Evolutionary conservation across 352 stramenopile species (phyloP), one percentile per base, ranked within the genome.

Genomic region (Globisporangium cederbergense): DNA sequence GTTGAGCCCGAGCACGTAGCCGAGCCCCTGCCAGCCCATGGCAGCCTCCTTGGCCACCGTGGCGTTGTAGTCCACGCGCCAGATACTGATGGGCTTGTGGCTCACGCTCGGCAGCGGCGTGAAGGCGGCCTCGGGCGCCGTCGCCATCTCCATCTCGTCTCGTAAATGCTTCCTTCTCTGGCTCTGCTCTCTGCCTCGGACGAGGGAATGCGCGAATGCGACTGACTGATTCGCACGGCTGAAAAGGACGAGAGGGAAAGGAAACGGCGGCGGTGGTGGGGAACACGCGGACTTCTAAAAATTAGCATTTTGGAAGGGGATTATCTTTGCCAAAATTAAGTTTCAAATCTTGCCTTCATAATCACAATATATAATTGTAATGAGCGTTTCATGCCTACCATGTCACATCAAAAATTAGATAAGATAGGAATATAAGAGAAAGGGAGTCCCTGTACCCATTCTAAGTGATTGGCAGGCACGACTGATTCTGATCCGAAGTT

Each of bases 1-100:
- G 67, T 93, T 93, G 61, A 93, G 74, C 30, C 75, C 68, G 25
- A 93, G 67, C 54, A 91, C 81, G 72, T 88, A 90, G 62, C 84
- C 84, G 67, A 91, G 82, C 1, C 84, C 84, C 59, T 93, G 79
- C 84, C 84, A 93, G 58, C 84, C 84, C 72, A 89, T 85, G 65
- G 82, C 82, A 22, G 79, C 81, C 59, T 93, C 83, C 58, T 79
- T 81, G 25, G 78, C 77, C 56, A 89, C 79, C 14, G 81, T 90
- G 42, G 79, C 82, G 69, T 91, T 91, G 77, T 93, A 91, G 74
- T 93, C 83, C 43, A 89, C 77, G 72, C 79, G 72, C 83, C 83
- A 90, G 65, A 90, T 92, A 65, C 73, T 79, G 52, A 73, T 79
- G 49, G 80, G 71, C 46, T 72, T 61, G 46, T 58, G 34, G 22